Conservation (phyloP, 73 alveolate genomes). For the Blepharisma japonicum region DNA sequence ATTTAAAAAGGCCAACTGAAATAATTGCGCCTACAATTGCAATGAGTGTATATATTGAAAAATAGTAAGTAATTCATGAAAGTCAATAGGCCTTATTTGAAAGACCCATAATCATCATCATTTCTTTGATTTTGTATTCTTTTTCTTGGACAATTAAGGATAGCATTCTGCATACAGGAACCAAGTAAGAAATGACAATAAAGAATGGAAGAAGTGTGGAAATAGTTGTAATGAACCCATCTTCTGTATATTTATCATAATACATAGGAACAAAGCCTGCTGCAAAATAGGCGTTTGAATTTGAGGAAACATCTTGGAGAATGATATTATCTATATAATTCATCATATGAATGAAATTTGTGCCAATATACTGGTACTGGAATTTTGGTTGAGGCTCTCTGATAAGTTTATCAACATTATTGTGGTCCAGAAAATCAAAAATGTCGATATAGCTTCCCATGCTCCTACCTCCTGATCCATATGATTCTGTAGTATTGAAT, state of each 20-base stretch:
- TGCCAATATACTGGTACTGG: neutral
- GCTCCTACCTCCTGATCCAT: neutral
- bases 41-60: slow-evolving; percentile 69
- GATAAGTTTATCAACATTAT: neutral
- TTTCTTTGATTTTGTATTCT: slow-evolving; percentile 93
- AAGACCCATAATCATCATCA: slow-evolving; percentile 99
- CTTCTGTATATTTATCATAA: slow-evolving; percentile 35
- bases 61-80: slow-evolving; percentile 84
- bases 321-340: slow-evolving; percentile 28
- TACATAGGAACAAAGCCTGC: slow-evolving; percentile 34
- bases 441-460: neutral
- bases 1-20: slow-evolving; percentile 40
- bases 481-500: slow-evolving; percentile 4
- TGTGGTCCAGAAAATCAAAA: neutral
- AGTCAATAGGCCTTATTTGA: slow-evolving; percentile 82
- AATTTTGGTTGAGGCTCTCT: neutral
- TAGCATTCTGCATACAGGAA: slow-evolving; percentile 23
- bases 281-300: neutral
- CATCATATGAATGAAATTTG: neutral
- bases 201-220: slow-evolving; percentile 21
- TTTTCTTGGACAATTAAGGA: slow-evolving; percentile 66
- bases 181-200: slow-evolving; percentile 22
- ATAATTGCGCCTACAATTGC: slow-evolving; percentile 63
- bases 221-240: slow-evolving; percentile 14
- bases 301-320: neutral